Evolutionary conservation across 1,284 basidiomycete genomes (phyloP).

Genomic region (Polyporus tsugae): DNA sequence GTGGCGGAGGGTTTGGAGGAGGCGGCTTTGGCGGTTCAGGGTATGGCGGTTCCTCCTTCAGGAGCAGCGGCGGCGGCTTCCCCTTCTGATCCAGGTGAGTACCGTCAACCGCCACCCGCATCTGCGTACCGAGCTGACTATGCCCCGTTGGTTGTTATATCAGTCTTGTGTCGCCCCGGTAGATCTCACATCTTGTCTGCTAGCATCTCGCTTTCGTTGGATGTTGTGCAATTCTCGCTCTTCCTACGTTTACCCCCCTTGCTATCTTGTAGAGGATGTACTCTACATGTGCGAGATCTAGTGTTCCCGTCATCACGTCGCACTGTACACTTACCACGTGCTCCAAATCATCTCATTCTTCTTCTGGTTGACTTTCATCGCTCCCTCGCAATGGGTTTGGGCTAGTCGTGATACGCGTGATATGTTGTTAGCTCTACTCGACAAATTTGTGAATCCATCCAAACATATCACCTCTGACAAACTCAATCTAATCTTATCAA

Average conservation of each 20-base stretch:
- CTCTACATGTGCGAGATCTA: slow-evolving; percentile 14
- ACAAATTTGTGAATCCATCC: too few relatives aligned
- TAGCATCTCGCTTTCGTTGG: slow-evolving; percentile 10
- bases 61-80: slow-evolving; percentile 13
- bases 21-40: slow-evolving; percentile 19
- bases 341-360: neutral
- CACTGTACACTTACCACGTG: slow-evolving; percentile 20
- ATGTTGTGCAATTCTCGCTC: slow-evolving; percentile 7
- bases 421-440: too few relatives aligned
- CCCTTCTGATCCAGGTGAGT: neutral
- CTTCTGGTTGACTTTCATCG: neutral
- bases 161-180: neutral
- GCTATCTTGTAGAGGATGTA: slow-evolving; percentile 28
- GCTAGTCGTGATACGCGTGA: neutral
- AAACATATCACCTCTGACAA: neutral
- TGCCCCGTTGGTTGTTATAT: neutral
- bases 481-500: slow-evolving; percentile 19
- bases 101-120: too few relatives aligned
- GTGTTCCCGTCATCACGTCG: slow-evolving; percentile 7
- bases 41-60: slow-evolving; percentile 19
- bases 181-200: slow-evolving; percentile 3
- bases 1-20: slow-evolving; percentile 28
- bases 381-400: neutral
- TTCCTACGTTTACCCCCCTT: slow-evolving; percentile 12
- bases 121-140: neutral